Conservation (phyloP, 1,139 yeast genomes). For the Geotrichum macrosporum region DNA sequence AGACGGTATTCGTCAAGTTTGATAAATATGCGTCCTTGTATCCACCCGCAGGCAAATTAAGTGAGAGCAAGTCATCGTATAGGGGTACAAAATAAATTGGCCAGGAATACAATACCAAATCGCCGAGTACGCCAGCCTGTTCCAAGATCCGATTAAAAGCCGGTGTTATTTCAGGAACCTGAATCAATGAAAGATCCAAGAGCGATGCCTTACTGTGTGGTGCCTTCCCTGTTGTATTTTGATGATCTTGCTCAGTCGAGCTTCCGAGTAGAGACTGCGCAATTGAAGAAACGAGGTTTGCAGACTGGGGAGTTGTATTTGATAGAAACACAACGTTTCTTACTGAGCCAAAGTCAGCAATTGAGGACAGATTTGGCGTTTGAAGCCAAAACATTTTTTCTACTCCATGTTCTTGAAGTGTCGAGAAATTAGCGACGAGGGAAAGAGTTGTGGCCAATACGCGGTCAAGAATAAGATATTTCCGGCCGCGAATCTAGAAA, state of each 20-base stretch:
- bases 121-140: slow-evolving; percentile 40
- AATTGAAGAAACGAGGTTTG: slow-evolving; percentile 30
- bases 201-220: too few relatives aligned
- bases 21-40: slow-evolving; percentile 37
- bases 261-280: slow-evolving; percentile 26
- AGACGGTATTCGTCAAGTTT: slow-evolving; percentile 40
- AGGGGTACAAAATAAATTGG: slow-evolving; percentile 36
- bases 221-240: too few relatives aligned
- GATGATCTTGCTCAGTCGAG: slow-evolving; percentile 15
- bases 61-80: slow-evolving; percentile 35
- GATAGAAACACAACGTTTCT: slow-evolving; percentile 19
- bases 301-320: slow-evolving; percentile 24
- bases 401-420: slow-evolving; percentile 54
- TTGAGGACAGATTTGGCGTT: slow-evolving; percentile 24
- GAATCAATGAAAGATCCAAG: slow-evolving; percentile 30
- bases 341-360: slow-evolving; percentile 13
- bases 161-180: slow-evolving; percentile 38
- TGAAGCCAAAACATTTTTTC: slow-evolving; percentile 58
- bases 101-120: slow-evolving; percentile 38
- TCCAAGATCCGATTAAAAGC: slow-evolving; percentile 36
- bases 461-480: slow-evolving; percentile 52
- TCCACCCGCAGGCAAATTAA: slow-evolving; percentile 37
- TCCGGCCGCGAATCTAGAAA: slow-evolving; percentile 32
- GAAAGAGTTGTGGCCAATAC: slow-evolving; percentile 54
- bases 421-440: slow-evolving; percentile 53